Evolutionary conservation across 139 green algal species (phyloP), one percentile per base, ranked within the genome.

Genomic region (Desmodesmus armatus): DNA sequence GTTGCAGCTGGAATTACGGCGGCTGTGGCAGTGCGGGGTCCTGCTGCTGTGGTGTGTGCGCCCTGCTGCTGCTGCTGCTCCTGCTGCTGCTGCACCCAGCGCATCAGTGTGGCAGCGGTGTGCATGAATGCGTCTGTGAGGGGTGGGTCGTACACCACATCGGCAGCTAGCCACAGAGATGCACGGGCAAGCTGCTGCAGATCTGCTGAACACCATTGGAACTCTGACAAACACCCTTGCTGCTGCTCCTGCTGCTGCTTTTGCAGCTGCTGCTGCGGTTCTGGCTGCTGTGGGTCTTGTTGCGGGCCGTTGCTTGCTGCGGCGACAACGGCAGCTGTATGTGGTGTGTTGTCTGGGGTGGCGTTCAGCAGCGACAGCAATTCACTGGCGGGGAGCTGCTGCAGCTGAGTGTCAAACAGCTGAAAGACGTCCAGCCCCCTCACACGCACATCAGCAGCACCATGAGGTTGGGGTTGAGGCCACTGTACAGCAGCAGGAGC

Each of bases 71-170:
- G 77, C 58, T 74, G 55, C 55, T 25, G 27, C 25, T 77, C 13
- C 40, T 27, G 23, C 23, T 79, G 71, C 35, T 43, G 49, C 25
- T 63, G 49, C 31, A 47, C 40, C 73, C 66, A 77, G 53, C 5
- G 11, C 78, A 86, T 70, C 40, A 89, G 55, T 19, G 49, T 31
- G 37, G 60, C 19, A 6, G 78, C 85, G 44, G 78, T 53, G 23
- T 53, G 39, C 58, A 89, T 70, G 70, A 89, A 85, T 0, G 58
- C 70, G 31, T 85, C 78, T 35, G 85, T 89, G 29, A 89, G 41
- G 41, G 63, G 60, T 27, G 81, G 63, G 47, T 89, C 70, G 41
- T 89, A 89, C 41, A 89, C 78, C 9, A 74, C 63, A 63, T 89
- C 85, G 0, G 55, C 85, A 43, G 78, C 85, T 39, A 89, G 70